phyloP scores from a whole-genome alignment of 805 yeast species.

The Ogataea siamensis region DNA sequence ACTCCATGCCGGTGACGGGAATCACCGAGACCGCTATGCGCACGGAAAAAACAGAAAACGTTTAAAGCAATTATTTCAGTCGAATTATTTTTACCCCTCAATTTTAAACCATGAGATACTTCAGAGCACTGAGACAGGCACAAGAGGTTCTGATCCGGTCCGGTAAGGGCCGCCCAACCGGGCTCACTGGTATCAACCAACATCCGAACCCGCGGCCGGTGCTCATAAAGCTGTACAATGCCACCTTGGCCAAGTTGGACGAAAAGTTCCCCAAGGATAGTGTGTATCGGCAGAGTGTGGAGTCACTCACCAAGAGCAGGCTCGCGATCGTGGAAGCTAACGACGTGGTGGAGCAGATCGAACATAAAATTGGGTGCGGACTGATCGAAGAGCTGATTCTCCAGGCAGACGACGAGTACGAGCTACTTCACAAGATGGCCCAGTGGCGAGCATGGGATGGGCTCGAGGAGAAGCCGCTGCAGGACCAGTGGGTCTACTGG shows the following conservation, averaged over 20 bases:
- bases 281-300: constrained; percentile 74
- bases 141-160: constrained; percentile 50
- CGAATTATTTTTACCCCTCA: constrained; percentile 10
- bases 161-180: constrained; percentile 70
- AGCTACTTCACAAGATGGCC: constrained; percentile 63
- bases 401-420: constrained; percentile 80
- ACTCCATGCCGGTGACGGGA: constrained; percentile 24
- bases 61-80: not conserved
- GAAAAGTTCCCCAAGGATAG: constrained; percentile 66
- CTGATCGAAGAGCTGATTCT: constrained; percentile 77
- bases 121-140: constrained; percentile 40
- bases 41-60: constrained; percentile 7
- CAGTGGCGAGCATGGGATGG: constrained; percentile 77
- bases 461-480: constrained; percentile 72
- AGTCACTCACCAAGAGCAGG: constrained; percentile 68
- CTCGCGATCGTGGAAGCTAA: constrained; percentile 60
- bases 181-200: constrained; percentile 71
- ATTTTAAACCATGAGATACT: constrained; percentile 38
- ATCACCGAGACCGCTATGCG: constrained; percentile 18
- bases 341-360: constrained; percentile 64
- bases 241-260: constrained; percentile 59
- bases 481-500: constrained; percentile 82
- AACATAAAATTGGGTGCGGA: constrained; percentile 74
- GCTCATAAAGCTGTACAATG: constrained; percentile 63
- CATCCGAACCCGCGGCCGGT: constrained; percentile 87